Percentiles rank a stretch among this genome's conserved stretches.
Conservation (phyloP, 371 early-diverging fungal genomes). For the Mucor velutinosus region DNA sequence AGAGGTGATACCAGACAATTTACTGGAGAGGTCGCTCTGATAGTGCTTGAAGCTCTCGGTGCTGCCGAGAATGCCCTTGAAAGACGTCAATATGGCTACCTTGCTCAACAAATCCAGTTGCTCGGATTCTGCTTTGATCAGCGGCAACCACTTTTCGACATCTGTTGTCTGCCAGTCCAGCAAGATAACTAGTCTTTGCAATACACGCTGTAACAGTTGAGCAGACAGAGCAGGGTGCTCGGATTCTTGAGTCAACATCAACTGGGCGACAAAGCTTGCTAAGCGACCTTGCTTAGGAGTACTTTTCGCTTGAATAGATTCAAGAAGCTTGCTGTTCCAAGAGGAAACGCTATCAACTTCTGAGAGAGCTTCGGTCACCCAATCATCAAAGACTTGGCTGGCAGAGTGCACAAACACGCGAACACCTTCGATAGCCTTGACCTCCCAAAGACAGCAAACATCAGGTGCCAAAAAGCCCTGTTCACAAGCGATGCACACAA, state of each 20-base stretch:
- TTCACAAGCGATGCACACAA: constrained; percentile 37
- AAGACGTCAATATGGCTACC: constrained; percentile 30
- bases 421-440: constrained; percentile 23
- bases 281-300: neutral
- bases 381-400: constrained; percentile 17
- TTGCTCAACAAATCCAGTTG: constrained; percentile 32
- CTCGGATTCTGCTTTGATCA: constrained; percentile 32
- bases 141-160: constrained; percentile 31
- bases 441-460: constrained; percentile 29
- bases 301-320: neutral
- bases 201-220: constrained; percentile 15
- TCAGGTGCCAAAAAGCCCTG: constrained; percentile 31
- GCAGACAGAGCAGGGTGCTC: constrained; percentile 1
- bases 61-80: constrained; percentile 29
- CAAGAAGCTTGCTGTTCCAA: constrained; percentile 10
- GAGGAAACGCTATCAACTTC: neutral
- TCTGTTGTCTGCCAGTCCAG: constrained; percentile 16
- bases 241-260: neutral
- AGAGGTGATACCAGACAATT: constrained; percentile 31
- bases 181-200: constrained; percentile 15
- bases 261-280: neutral
- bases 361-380: constrained; percentile 2
- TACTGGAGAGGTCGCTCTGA: constrained; percentile 47
- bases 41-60: constrained; percentile 27
- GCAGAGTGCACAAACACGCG: constrained; percentile 26